Conservation (phyloP, 805 yeast genomes). For the Yamadazyma sp. region DNA sequence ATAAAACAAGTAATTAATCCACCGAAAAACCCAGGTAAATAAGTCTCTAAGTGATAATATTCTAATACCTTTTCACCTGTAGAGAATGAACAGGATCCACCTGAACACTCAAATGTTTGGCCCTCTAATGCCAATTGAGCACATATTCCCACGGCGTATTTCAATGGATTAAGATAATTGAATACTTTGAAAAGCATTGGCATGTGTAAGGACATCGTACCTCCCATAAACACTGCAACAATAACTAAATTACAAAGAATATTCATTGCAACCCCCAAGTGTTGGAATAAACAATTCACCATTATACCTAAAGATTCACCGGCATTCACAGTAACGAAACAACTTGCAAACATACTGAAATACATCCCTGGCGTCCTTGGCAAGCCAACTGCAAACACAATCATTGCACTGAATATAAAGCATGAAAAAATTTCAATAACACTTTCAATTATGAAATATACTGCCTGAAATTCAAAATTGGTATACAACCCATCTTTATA, state of each 20-base stretch:
- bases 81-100: constrained; percentile 17
- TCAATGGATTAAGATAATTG: constrained; percentile 76
- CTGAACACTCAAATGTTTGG: constrained; percentile 48
- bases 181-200: constrained; percentile 63
- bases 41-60: constrained; percentile 25
- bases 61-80: constrained; percentile 33
- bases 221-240: constrained; percentile 80
- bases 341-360: constrained; percentile 57
- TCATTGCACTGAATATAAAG: constrained; percentile 54
- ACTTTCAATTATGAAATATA: constrained; percentile 60
- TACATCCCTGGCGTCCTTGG: constrained; percentile 66
- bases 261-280: constrained; percentile 79
- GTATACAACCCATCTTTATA: constrained; percentile 71
- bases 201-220: constrained; percentile 77
- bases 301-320: constrained; percentile 86
- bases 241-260: constrained; percentile 63
- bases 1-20: constrained; percentile 36
- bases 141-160: constrained; percentile 61
- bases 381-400: constrained; percentile 69
- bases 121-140: constrained; percentile 57
- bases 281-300: constrained; percentile 68
- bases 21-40: constrained; percentile 28
- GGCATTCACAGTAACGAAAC: constrained; percentile 57
- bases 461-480: constrained; percentile 55
- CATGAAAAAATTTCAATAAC: constrained; percentile 65